Conservation (phyloP, 164 flowering plant genomes). For the Vitis labrusca region DNA sequence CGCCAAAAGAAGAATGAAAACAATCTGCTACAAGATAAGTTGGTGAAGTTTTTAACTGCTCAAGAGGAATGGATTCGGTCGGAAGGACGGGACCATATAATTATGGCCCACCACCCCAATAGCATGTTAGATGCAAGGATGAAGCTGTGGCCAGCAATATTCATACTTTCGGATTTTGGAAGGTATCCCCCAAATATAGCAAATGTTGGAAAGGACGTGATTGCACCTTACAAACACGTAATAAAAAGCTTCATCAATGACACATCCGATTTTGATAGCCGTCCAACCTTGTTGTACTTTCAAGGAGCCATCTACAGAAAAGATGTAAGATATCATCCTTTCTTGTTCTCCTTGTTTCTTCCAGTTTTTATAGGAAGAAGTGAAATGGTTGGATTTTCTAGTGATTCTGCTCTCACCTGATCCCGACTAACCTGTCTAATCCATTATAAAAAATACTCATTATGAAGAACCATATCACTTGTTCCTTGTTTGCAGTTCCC, state of each 20-base stretch:
- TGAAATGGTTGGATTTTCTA: too few relatives aligned
- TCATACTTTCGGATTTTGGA: slow-evolving; percentile 87
- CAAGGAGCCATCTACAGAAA: slow-evolving; percentile 96
- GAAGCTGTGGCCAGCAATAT: slow-evolving; percentile 79
- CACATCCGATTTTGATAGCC: slow-evolving; percentile 58
- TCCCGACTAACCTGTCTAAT: too few relatives aligned
- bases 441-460: too few relatives aligned
- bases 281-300: slow-evolving; percentile 79
- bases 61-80: slow-evolving; percentile 82
- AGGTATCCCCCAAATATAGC: slow-evolving; percentile 87
- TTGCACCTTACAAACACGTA: slow-evolving; percentile 91
- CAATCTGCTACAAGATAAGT: slow-evolving; percentile 60
- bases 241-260: slow-evolving; percentile 55
- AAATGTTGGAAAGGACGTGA: slow-evolving; percentile 85
- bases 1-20: slow-evolving; percentile 46
- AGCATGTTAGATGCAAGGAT: slow-evolving; percentile 81
- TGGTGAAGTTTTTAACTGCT: slow-evolving; percentile 57
- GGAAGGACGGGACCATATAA: slow-evolving; percentile 81
- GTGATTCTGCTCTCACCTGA: too few relatives aligned
- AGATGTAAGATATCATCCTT: slow-evolving; percentile 60
- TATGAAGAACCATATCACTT: too few relatives aligned
- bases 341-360: neutral
- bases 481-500: too few relatives aligned
- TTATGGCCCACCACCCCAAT: slow-evolving; percentile 95
- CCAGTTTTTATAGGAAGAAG: too few relatives aligned